Evolutionary conservation across 257 asterid genomes (phyloP).

Genomic region (Cordia subcordata): DNA sequence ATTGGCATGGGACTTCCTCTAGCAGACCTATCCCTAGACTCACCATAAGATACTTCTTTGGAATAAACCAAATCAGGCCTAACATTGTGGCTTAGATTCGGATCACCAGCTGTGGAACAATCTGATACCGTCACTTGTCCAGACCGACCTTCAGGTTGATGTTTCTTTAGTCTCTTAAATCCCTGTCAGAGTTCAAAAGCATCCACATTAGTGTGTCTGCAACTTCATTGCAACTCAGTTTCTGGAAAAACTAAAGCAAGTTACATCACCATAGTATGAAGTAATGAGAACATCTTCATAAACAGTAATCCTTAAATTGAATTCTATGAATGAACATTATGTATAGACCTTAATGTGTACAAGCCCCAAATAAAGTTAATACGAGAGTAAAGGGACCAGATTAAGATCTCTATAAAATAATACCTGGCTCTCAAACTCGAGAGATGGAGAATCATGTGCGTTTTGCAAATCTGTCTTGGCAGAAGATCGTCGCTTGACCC

Average conservation of each 20-base stretch:
- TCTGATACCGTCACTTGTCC: constrained; percentile 17
- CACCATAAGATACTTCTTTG: constrained; percentile 26
- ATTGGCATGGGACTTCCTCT: constrained; percentile 41
- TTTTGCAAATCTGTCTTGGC: constrained; percentile 48
- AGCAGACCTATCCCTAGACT: constrained; percentile 27
- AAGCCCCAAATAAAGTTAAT: too few species aligned
- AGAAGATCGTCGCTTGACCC: constrained; percentile 78
- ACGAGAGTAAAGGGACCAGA: too few species aligned
- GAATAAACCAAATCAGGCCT: constrained; percentile 16
- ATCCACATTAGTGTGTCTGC: neutral
- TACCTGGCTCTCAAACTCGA: constrained; percentile 62
- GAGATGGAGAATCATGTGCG: constrained; percentile 30
- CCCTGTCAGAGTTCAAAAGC: constrained; percentile 31
- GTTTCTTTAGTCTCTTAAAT: constrained; percentile 64
- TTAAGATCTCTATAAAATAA: too few species aligned
- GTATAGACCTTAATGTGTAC: too few species aligned
- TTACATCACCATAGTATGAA: too few species aligned
- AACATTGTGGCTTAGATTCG: too few species aligned
- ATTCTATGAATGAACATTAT: too few species aligned
- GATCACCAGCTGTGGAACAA: constrained; percentile 7
- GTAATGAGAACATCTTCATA: too few species aligned
- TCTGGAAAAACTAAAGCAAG: too few species aligned
- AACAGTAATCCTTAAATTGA: too few species aligned
- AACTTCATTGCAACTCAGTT: too few species aligned
- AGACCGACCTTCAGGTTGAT: constrained; percentile 9